A percentile compares a stretch with the other conserved stretches of the same genome.
Conservation (phyloP, 805 yeast genomes). For the Millerozyma miso region DNA sequence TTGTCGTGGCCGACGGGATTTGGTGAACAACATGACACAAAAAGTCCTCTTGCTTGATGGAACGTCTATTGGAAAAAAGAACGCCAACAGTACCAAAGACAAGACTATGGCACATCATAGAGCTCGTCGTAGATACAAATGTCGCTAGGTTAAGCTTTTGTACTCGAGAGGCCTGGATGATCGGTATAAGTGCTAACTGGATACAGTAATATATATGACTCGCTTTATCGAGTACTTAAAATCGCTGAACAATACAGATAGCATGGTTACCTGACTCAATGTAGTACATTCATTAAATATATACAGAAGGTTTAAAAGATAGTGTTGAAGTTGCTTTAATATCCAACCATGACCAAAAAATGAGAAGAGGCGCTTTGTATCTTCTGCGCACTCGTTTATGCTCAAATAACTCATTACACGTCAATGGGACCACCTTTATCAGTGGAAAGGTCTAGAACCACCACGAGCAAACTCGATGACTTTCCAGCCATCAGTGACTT, state of each 20-base stretch:
- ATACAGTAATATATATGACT: too few relatives aligned
- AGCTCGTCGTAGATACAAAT: too few relatives aligned
- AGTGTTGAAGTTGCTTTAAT: background rate
- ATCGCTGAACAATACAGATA: too few relatives aligned
- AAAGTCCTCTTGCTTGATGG: background rate
- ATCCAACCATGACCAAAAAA: background rate
- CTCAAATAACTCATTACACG: background rate
- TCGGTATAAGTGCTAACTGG: too few relatives aligned
- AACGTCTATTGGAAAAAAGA: too few relatives aligned
- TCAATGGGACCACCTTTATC: slow-evolving; percentile 2
- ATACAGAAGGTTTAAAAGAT: background rate
- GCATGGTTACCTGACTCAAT: too few relatives aligned
- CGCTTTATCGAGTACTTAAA: too few relatives aligned
- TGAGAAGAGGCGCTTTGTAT: background rate
- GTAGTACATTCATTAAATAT: background rate
- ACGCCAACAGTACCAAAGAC: too few relatives aligned
- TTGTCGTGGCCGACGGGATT: background rate
- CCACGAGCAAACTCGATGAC: slow-evolving; percentile 92
- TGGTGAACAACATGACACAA: background rate
- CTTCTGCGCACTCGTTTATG: background rate
- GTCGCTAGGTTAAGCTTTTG: too few relatives aligned
- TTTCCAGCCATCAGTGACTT: slow-evolving; percentile 96
- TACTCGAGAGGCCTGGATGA: too few relatives aligned
- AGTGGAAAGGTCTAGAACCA: slow-evolving; percentile 76
- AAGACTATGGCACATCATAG: too few relatives aligned